Evolutionary conservation across 768 basidiomycete species (phyloP), one percentile per base, ranked within the genome.

Genomic region (Calocera viscosa): DNA sequence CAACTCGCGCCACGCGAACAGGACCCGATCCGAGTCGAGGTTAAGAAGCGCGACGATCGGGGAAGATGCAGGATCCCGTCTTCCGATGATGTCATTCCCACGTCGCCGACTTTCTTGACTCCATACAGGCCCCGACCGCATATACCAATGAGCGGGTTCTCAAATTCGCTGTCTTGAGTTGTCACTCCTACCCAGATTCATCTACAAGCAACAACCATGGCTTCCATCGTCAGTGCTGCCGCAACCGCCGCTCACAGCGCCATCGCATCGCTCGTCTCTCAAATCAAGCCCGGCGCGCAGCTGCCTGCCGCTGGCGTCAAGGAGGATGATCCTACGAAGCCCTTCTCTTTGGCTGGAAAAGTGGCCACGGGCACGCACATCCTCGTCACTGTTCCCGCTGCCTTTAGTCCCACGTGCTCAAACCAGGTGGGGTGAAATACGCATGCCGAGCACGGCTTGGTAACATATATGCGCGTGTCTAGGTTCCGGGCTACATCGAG

Each of bases 341-440:
- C 78, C 1, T 74, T 75, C 39, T 74, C 77, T 2, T 76, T 88
- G 43, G 77, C 77, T 65, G 24, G 28, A 24, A 11, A 12, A 39
- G 12, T 34, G 22, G 30, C 5, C 38, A 43, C 26, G 16, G 34
- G 22, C 22, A 17, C 11, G 32, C 19, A 16, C 10, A 43, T 1
- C 16, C 63, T 22, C 7, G 80, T 91, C 66, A 85, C 86, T 14
- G 86, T 90, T 33, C 89, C 90, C 0, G 89, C 87, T 17, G 87
- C 87, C 7, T 91, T 90, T 76, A 87, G 87, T 1, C 85, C 84
- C 0, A 80, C 87, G 2, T 92, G 90, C 76, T 83, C 82, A 65
- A 78, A 76, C 11, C 86, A 89, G 71, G 76, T 86, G 26, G 84
- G 83, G 0, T 70, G 65, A 14, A 5, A n/a, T n/a, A n/a, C 7